Conservation (phyloP, 2,329 filamentous ascomycete species). For the Cadophora gregata region DNA sequence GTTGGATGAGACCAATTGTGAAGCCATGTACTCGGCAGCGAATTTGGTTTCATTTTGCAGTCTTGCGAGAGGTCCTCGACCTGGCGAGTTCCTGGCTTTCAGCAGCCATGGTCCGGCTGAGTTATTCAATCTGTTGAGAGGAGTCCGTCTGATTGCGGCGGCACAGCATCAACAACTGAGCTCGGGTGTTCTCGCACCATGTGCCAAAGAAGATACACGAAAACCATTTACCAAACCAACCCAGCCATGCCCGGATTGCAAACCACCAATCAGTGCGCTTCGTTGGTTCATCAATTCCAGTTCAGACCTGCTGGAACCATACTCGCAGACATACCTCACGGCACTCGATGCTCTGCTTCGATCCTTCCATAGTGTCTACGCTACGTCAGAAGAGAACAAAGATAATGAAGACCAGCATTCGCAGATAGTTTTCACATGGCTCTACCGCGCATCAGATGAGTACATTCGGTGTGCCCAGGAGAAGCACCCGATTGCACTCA, state of each 20-base stretch:
- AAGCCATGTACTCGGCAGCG: background rate
- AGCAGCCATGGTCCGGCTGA: background rate
- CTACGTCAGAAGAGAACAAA: background rate
- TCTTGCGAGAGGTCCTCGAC: background rate
- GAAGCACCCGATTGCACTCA: background rate
- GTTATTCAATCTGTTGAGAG: background rate
- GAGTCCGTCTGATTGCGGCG: background rate
- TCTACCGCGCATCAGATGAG: background rate
- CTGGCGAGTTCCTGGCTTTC: background rate
- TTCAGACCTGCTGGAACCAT: background rate
- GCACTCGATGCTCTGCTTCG: background rate
- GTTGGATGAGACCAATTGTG: background rate
- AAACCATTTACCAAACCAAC: background rate
- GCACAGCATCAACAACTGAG: background rate
- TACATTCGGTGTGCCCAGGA: slow-evolving; percentile 4
- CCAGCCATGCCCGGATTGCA: background rate
- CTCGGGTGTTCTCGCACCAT: background rate
- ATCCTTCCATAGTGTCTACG: background rate
- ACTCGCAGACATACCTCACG: background rate
- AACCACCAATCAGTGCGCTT: background rate
- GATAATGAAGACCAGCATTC: background rate
- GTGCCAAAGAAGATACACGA: background rate
- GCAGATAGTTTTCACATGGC: background rate
- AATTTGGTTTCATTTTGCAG: background rate
- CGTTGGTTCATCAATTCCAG: slow-evolving; percentile 3